phyloP scores from a whole-genome alignment of 768 basidiomycete genomes.

The Mycena maculata region DNA sequence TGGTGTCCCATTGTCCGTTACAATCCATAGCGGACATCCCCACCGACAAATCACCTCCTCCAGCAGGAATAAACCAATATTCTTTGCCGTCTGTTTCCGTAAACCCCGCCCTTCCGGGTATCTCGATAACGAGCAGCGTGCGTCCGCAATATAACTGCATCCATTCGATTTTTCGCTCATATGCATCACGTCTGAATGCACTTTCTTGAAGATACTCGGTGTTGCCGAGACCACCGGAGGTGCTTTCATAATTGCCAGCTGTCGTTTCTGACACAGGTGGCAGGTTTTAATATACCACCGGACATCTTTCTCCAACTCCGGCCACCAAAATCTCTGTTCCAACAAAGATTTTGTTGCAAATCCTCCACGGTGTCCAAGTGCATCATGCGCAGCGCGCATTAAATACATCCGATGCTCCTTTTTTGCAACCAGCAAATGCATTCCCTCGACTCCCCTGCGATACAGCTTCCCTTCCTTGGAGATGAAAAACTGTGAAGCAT shows the following conservation, averaged over 20 bases:
- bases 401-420: slow-evolving; percentile 11
- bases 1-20: slow-evolving; percentile 50
- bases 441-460: neutral
- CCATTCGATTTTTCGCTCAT: slow-evolving; percentile 33
- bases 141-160: slow-evolving; percentile 42
- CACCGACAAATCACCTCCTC: slow-evolving; percentile 50
- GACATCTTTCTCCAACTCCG: slow-evolving; percentile 39
- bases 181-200: slow-evolving; percentile 46
- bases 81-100: slow-evolving; percentile 35
- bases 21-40: slow-evolving; percentile 49
- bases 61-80: slow-evolving; percentile 42
- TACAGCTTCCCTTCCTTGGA: slow-evolving; percentile 9
- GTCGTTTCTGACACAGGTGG: slow-evolving; percentile 45
- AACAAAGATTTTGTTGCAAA: slow-evolving; percentile 15
- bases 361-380: slow-evolving; percentile 35
- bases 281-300: slow-evolving; percentile 47
- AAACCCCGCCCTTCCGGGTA: slow-evolving; percentile 40
- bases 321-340: slow-evolving; percentile 39
- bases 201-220: slow-evolving; percentile 40
- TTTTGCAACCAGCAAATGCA: slow-evolving; percentile 16
- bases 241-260: slow-evolving; percentile 37
- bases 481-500: slow-evolving; percentile 3
- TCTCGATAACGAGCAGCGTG: slow-evolving; percentile 35
- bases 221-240: slow-evolving; percentile 43
- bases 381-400: slow-evolving; percentile 30